Evolutionary conservation across 2,329 filamentous ascomycete species (phyloP).

Genomic region (Trichoderma sp.): DNA sequence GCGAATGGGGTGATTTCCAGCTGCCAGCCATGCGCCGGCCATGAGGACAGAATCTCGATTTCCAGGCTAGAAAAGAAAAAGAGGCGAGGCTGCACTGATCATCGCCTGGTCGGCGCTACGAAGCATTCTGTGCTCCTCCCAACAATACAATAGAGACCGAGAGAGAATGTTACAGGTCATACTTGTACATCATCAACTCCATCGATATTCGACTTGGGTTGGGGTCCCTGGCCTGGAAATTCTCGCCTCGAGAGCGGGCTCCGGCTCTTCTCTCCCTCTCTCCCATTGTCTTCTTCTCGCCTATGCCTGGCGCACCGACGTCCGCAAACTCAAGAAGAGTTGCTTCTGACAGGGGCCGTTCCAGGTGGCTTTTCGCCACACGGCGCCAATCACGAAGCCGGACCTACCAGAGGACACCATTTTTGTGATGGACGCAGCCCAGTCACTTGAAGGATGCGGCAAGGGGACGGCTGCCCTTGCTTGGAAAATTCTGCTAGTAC

Average conservation of each 20-base stretch:
- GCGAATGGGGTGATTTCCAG: conserved; percentile 25
- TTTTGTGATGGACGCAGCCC: conserved; percentile 14
- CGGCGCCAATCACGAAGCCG: conserved; percentile 17
- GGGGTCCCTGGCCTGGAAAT: not conserved
- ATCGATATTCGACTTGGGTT: not conserved
- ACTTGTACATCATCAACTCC: not conserved
- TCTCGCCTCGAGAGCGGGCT: not conserved
- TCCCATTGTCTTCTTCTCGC: not conserved
- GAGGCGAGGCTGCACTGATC: conserved; percentile 10
- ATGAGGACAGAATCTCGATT: not conserved
- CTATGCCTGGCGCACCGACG: not conserved
- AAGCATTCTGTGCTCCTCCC: not conserved
- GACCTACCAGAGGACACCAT: conserved; percentile 10
- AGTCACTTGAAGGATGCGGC: not conserved
- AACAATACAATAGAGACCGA: not conserved
- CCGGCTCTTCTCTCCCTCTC: not conserved
- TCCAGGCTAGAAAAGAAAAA: not conserved
- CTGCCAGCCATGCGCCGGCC: not conserved
- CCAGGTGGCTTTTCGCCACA: conserved; percentile 5
- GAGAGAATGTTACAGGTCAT: not conserved
- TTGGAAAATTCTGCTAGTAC: not conserved
- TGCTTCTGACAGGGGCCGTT: not conserved
- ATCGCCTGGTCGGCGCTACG: not conserved
- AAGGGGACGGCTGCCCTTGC: conserved; percentile 14
- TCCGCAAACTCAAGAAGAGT: not conserved